Conservation (phyloP, 2,329 filamentous ascomycete genomes). For the Fusarium annulatum region DNA sequence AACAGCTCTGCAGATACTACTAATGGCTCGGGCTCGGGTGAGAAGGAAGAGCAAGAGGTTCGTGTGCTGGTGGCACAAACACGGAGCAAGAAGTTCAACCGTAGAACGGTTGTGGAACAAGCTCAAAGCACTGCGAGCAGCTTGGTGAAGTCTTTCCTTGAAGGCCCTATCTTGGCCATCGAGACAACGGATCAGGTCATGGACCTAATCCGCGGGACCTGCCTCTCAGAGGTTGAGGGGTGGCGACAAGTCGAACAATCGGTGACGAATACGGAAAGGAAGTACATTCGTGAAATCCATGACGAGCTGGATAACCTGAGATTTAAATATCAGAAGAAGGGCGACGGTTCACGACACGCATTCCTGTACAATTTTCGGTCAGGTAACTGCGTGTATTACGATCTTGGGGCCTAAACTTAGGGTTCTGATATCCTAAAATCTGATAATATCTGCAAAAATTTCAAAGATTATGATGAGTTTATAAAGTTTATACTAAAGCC, state of each 20-base stretch:
- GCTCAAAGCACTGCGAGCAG: slow-evolving; percentile 69
- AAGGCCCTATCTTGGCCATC: slow-evolving; percentile 85
- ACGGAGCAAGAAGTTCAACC: slow-evolving; percentile 90
- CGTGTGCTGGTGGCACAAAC: slow-evolving; percentile 86
- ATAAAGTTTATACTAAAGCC: too few relatives aligned
- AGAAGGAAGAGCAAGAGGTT: slow-evolving; percentile 74
- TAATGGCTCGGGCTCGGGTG: slow-evolving; percentile 37
- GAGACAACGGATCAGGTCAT: slow-evolving; percentile 89
- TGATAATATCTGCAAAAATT: not conserved
- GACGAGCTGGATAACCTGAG: slow-evolving; percentile 76
- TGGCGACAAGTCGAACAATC: slow-evolving; percentile 86
- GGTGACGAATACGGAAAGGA: slow-evolving; percentile 79
- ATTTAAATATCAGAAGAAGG: slow-evolving; percentile 65
- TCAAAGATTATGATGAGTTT: not conserved
- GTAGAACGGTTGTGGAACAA: slow-evolving; percentile 86
- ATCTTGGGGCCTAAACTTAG: slow-evolving; percentile 61
- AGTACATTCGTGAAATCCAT: slow-evolving; percentile 85
- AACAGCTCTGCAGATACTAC: slow-evolving; percentile 47
- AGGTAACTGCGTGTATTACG: slow-evolving; percentile 86
- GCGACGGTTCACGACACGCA: slow-evolving; percentile 72
- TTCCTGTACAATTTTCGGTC: slow-evolving; percentile 95
- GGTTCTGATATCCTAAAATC: not conserved
- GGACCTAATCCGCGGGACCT: slow-evolving; percentile 78
- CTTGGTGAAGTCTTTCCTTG: slow-evolving; percentile 76
- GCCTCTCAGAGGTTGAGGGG: slow-evolving; percentile 81